These are phyloP conservation scores for Starmerella gropengiesseri DNA, from an alignment of 805 yeast genomes.

Conservation along the genomic window DNA sequence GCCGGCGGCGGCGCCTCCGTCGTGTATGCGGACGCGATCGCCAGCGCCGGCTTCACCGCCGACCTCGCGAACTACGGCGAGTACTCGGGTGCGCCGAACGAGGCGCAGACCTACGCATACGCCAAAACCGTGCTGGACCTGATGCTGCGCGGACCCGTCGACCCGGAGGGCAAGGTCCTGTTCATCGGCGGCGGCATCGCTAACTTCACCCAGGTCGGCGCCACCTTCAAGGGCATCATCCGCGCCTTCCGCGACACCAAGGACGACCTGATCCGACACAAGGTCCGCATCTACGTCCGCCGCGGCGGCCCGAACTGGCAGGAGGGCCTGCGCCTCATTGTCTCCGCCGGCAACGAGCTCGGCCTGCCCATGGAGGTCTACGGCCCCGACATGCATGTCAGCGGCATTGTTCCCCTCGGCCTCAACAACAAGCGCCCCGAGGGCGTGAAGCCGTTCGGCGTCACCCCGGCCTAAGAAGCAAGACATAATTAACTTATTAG, in stretches of 20 bases:
- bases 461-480: conserved; percentile 15
- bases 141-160: conserved; percentile 35
- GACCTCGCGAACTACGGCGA: conserved; percentile 40
- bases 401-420: conserved; percentile 38
- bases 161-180: conserved; percentile 34
- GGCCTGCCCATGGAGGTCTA: conserved; percentile 38
- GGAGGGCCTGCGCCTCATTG: conserved; percentile 38
- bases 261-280: conserved; percentile 31
- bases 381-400: conserved; percentile 43
- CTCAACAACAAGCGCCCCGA: conserved; percentile 34
- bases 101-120: conserved; percentile 38
- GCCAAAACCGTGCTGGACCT: conserved; percentile 39
- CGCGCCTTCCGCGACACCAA: conserved; percentile 38
- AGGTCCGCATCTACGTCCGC: conserved; percentile 36
- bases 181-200: conserved; percentile 41
- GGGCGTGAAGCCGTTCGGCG: conserved; percentile 33
- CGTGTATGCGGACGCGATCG: conserved; percentile 40
- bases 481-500: not conserved
- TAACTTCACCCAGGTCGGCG: conserved; percentile 39
- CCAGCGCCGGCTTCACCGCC: conserved; percentile 36
- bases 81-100: conserved; percentile 41
- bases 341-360: conserved; percentile 37
- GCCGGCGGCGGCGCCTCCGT: conserved; percentile 43
- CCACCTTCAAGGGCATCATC: conserved; percentile 40
- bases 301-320: conserved; percentile 43